Conservation (phyloP, 192 early-diverging fungal species). For the Dimargaris verticillata region DNA sequence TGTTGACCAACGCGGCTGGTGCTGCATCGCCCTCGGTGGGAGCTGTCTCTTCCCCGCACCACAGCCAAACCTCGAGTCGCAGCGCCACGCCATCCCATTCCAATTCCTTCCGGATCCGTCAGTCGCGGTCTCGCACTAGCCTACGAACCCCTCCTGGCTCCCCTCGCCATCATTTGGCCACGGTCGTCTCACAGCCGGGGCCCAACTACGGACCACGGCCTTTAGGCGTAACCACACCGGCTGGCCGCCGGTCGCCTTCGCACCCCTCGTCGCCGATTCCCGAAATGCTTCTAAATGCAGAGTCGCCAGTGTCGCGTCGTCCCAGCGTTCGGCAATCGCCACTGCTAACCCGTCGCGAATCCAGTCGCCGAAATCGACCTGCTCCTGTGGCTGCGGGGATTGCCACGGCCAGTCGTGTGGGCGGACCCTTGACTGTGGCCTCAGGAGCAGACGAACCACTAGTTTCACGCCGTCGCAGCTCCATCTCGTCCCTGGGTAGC, state of each 20-base stretch:
- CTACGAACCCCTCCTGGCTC: slow-evolving; percentile 1
- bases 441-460: no score
- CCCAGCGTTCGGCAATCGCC: background rate
- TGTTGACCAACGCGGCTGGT: background rate
- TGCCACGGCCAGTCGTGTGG: no score
- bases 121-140: background rate
- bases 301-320: background rate
- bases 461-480: no score
- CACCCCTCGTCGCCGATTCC: background rate
- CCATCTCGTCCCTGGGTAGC: no score
- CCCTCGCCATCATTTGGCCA: background rate
- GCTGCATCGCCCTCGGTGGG: no score
- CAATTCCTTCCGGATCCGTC: slow-evolving; percentile 5
- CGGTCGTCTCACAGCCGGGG: no score
- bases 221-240: no score
- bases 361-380: no score
- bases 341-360: no score
- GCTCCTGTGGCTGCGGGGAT: no score
- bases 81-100: slow-evolving; percentile 7
- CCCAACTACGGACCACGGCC: no score
- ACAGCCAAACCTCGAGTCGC: slow-evolving; percentile 5
- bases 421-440: no score
- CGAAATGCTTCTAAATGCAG: background rate
- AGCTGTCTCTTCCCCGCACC: background rate
- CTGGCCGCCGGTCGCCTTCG: background rate